These are phyloP conservation scores for Oryza meridionalis DNA, from an alignment of 176 grass and related monocot species.

Conservation along the genomic window DNA sequence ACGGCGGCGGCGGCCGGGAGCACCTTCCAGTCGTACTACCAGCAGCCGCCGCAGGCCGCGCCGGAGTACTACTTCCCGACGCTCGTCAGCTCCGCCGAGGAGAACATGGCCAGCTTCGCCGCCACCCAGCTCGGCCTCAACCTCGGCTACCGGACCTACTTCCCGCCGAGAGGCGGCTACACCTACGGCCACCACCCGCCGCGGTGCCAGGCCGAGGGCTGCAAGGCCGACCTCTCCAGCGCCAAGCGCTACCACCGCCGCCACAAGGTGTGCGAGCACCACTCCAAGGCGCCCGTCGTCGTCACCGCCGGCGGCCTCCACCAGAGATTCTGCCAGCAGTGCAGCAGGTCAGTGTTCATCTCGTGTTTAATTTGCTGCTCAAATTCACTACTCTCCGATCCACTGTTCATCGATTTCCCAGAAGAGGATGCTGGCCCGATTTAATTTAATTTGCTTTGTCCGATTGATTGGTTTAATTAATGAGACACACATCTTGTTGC, in stretches of 20 bases:
- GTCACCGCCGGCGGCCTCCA: constrained; percentile 64
- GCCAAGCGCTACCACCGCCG: constrained; percentile 81
- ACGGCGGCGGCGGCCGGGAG: background rate
- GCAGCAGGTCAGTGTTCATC: constrained; percentile 64
- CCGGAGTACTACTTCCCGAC: constrained; percentile 63
- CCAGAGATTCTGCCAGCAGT: constrained; percentile 90
- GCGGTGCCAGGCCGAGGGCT: constrained; percentile 74
- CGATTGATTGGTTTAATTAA: constrained; percentile 13
- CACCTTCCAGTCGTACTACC: constrained; percentile 49
- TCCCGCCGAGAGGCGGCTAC: constrained; percentile 56
- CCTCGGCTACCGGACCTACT: constrained; percentile 67
- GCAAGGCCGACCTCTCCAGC: constrained; percentile 72
- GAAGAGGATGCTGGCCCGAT: background rate
- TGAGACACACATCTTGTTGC: constrained; percentile 26
- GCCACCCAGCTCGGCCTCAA: constrained; percentile 70
- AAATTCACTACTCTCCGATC: background rate
- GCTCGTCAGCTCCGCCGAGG: constrained; percentile 57
- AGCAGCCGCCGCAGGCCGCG: constrained; percentile 17
- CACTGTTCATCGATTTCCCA: background rate
- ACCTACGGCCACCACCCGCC: constrained; percentile 68
- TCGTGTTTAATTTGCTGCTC: no score
- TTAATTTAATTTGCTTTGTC: background rate
- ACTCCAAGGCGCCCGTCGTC: constrained; percentile 72
- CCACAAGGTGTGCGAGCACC: constrained; percentile 86
- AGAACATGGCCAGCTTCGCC: constrained; percentile 65